Conservation (phyloP, 2,329 filamentous ascomycete species). For the Nannizziopsis barbatae region DNA sequence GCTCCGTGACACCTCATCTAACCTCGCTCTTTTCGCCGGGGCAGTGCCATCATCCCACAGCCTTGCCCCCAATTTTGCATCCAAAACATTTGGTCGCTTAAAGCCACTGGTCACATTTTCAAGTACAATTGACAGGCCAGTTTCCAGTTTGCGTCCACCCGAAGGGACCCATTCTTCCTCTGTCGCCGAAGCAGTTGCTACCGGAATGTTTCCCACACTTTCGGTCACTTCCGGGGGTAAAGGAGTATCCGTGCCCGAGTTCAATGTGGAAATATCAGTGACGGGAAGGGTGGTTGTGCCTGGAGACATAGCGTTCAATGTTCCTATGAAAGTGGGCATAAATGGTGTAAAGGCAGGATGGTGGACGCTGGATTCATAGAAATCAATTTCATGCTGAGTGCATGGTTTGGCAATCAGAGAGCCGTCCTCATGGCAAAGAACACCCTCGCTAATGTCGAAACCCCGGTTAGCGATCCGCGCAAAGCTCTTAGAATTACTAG, state of each 20-base stretch:
- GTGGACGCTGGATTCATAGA: constrained; percentile 65
- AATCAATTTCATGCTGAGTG: constrained; percentile 70
- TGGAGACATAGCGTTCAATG: constrained; percentile 54
- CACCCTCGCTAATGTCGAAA: constrained; percentile 58
- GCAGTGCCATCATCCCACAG: constrained; percentile 68
- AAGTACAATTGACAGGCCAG: constrained; percentile 68
- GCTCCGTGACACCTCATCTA: constrained; percentile 48
- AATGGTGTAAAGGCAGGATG: constrained; percentile 66
- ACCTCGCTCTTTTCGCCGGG: constrained; percentile 45
- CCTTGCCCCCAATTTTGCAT: constrained; percentile 78
- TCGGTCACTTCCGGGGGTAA: constrained; percentile 17
- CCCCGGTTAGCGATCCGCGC: not conserved
- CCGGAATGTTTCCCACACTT: constrained; percentile 20
- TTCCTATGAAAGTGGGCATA: constrained; percentile 79
- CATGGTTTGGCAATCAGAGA: constrained; percentile 91
- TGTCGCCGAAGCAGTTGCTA: constrained; percentile 18
- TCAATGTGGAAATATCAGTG: constrained; percentile 14
- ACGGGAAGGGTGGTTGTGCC: constrained; percentile 28
- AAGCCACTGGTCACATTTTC: constrained; percentile 77
- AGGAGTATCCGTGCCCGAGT: constrained; percentile 13
- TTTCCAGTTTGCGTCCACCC: constrained; percentile 56
- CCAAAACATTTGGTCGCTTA: constrained; percentile 74
- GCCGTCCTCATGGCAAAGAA: constrained; percentile 72
- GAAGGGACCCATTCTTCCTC: constrained; percentile 37
- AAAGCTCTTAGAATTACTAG: not conserved